Evolutionary conservation across 306 rosid genomes (phyloP).

Genomic region (Nissolia schottii): DNA sequence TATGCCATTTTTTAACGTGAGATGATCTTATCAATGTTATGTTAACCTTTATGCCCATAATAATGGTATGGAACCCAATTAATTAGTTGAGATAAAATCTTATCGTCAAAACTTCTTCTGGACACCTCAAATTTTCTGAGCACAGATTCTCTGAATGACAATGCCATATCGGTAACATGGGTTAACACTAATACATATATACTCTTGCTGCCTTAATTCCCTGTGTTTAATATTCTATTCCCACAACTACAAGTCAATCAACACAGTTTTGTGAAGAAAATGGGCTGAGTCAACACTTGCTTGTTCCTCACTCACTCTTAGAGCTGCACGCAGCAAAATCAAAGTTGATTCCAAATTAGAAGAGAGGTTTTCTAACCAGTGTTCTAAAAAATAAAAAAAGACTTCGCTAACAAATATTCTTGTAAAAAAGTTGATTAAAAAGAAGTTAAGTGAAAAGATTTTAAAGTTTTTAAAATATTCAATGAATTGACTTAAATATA

Average conservation of each 20-base stretch:
- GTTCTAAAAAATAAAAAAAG: too few relatives aligned
- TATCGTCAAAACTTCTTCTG: not conserved
- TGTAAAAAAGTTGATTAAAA: too few relatives aligned
- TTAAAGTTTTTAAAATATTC: too few relatives aligned
- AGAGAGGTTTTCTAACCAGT: too few relatives aligned
- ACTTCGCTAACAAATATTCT: too few relatives aligned
- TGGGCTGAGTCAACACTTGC: slow-evolving; percentile 17
- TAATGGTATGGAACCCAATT: not conserved
- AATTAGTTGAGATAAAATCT: slow-evolving; percentile 16
- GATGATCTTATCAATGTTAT: too few relatives aligned
- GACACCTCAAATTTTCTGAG: not conserved
- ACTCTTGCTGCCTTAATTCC: not conserved
- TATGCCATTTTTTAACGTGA: too few relatives aligned
- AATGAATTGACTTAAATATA: too few relatives aligned
- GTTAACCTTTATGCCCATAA: not conserved
- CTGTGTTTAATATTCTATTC: slow-evolving; percentile 30
- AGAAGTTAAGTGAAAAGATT: too few relatives aligned
- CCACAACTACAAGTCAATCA: slow-evolving; percentile 9
- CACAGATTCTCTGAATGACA: slow-evolving; percentile 21
- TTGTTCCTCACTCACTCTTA: not conserved
- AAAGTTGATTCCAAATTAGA: not conserved
- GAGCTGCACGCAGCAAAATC: not conserved
- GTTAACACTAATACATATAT: not conserved
- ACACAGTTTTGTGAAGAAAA: not conserved
- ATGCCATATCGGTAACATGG: slow-evolving; percentile 2